These are phyloP conservation scores for Lagerstroemia speciosa DNA, from an alignment of 345 rosid genomes.

Conservation along the genomic window DNA sequence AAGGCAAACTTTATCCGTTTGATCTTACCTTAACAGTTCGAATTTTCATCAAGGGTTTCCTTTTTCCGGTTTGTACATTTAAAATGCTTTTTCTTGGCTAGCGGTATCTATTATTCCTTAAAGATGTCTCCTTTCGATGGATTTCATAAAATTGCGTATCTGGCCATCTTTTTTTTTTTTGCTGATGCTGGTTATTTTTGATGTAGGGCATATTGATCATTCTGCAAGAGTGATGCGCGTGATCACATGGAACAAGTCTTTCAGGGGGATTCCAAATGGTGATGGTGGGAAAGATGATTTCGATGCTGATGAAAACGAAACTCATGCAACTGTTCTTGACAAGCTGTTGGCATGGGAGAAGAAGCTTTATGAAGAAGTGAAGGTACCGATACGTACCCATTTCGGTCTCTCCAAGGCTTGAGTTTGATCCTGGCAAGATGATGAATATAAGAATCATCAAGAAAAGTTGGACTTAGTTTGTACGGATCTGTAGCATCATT, in stretches of 20 bases:
- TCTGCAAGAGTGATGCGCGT: constrained; percentile 90
- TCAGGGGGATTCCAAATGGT: constrained; percentile 48
- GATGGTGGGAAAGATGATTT: constrained; percentile 54
- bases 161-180: background rate
- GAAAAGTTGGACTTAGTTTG: background rate
- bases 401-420: background rate
- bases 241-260: constrained; percentile 87
- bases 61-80: background rate
- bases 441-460: background rate
- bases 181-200: background rate
- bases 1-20: background rate
- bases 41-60: background rate
- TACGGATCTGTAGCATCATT: background rate
- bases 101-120: background rate
- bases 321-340: constrained; percentile 88
- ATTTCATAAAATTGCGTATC: background rate
- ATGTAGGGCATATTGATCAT: constrained; percentile 80
- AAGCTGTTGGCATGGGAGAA: constrained; percentile 96
- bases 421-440: background rate
- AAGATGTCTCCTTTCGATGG: background rate
- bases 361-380: constrained; percentile 94
- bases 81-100: background rate
- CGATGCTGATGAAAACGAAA: constrained; percentile 68
- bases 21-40: background rate
- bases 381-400: constrained; percentile 33